A percentile compares a stretch with the other conserved stretches of the same genome.
Evolutionary conservation across 108 stramenopile species (phyloP).

Genomic region (Cyclostephanos invisitatus): DNA sequence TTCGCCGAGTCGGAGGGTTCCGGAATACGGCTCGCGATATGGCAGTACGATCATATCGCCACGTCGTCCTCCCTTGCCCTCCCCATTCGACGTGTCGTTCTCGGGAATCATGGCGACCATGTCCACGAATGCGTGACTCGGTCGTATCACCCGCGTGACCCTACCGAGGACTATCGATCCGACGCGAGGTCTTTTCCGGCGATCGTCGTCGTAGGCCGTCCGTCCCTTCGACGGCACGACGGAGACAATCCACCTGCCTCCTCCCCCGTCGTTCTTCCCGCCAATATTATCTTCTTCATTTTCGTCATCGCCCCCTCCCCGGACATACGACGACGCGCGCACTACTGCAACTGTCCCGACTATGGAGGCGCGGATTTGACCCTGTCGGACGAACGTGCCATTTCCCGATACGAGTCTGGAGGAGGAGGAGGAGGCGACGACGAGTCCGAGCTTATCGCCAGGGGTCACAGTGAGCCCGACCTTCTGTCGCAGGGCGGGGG

Average conservation of each 20-base stretch:
- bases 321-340: neutral
- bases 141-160: constrained; percentile 60
- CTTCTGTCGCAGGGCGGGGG: constrained; percentile 56
- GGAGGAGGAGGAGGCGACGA: constrained; percentile 22
- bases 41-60: constrained; percentile 10
- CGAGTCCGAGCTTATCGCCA: constrained; percentile 72
- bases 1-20: constrained; percentile 71
- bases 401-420: constrained; percentile 41
- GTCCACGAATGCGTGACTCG: constrained; percentile 66
- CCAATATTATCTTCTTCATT: too few relatives aligned
- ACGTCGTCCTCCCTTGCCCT: too few relatives aligned
- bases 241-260: neutral
- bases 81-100: neutral
- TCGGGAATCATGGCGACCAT: constrained; percentile 56
- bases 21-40: constrained; percentile 38
- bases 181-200: constrained; percentile 20
- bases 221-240: neutral
- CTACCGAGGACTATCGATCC: constrained; percentile 69
- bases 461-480: constrained; percentile 63
- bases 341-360: constrained; percentile 52
- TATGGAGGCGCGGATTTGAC: constrained; percentile 62
- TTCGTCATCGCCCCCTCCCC: neutral
- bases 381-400: constrained; percentile 69
- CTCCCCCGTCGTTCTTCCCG: constrained; percentile 13
- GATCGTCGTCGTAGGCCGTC: neutral